These are phyloP conservation scores for Sphagnum contortum DNA, from an alignment of 225 moss, liverwort and hornwort species.

Conservation along the genomic window DNA sequence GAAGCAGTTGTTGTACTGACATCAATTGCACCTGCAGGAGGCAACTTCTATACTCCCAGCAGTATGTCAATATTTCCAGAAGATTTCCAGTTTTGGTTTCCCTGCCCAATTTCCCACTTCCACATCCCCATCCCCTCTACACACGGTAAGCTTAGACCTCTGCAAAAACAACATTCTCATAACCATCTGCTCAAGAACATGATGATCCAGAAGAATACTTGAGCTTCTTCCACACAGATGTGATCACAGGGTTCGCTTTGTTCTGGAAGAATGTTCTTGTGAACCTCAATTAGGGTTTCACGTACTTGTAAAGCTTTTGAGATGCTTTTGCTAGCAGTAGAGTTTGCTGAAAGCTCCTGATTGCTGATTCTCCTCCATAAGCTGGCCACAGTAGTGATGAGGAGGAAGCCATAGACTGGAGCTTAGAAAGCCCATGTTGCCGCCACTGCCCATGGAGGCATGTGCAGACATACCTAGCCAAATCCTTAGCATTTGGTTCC, in stretches of 20 bases:
- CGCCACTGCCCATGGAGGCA: constrained; percentile 41
- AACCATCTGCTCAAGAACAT: too few relatives aligned
- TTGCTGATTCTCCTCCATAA: constrained; percentile 10
- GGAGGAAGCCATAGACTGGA: constrained; percentile 12
- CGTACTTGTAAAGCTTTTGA: constrained; percentile 20
- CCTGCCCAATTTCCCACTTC: too few relatives aligned
- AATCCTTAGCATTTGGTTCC: constrained; percentile 21
- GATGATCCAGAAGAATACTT: constrained; percentile 13
- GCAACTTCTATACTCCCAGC: too few relatives aligned
- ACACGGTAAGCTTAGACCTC: constrained; percentile 28
- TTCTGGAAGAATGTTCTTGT: constrained; percentile 9
- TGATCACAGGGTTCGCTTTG: constrained; percentile 20
- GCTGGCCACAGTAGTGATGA: constrained; percentile 25
- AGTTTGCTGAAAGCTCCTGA: neutral
- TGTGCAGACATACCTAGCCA: constrained; percentile 28
- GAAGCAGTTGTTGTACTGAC: too few relatives aligned
- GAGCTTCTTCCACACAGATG: constrained; percentile 29
- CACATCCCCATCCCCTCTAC: constrained; percentile 21
- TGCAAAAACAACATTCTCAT: neutral
- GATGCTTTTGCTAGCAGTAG: constrained; percentile 8
- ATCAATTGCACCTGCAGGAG: too few relatives aligned
- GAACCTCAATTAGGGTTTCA: constrained; percentile 20
- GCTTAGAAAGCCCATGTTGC: constrained; percentile 9
- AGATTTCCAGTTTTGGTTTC: neutral
- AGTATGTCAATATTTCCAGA: neutral